These are phyloP conservation scores for Glarea lozoyensis DNA, from an alignment of 495 filamentous ascomycete species.

Conservation along the genomic window DNA sequence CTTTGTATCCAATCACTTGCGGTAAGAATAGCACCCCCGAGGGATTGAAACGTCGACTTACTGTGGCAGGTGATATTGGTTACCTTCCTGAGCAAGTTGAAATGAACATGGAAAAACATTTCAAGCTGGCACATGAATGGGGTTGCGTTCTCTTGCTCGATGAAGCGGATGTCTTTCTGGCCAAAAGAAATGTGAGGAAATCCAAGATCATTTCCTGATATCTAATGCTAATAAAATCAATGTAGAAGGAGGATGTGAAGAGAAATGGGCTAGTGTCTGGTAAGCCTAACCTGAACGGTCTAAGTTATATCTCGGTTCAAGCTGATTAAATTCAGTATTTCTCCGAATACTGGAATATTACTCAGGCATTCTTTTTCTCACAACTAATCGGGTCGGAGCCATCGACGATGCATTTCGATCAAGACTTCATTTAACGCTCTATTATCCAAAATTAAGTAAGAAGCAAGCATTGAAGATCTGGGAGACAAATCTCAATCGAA, in stretches of 20 bases:
- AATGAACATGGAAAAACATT: constrained; percentile 27
- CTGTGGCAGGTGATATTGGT: no score
- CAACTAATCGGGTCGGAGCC: constrained; percentile 52
- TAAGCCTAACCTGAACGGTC: not conserved
- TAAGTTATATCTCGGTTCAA: not conserved
- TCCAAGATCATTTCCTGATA: no score
- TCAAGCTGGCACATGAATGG: constrained; percentile 31
- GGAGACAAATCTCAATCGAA: constrained; percentile 4
- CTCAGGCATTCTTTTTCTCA: constrained; percentile 40
- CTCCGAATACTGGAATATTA: constrained; percentile 29
- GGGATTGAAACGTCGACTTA: no score
- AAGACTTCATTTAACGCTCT: constrained; percentile 33
- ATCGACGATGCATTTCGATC: constrained; percentile 39
- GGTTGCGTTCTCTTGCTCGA: constrained; percentile 52
- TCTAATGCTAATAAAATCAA: no score
- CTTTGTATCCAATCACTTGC: constrained; percentile 10
- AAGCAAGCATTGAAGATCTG: constrained; percentile 20
- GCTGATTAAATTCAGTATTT: constrained; percentile 18
- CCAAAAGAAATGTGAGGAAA: constrained; percentile 57
- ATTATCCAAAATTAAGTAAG: constrained; percentile 30
- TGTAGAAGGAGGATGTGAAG: constrained; percentile 48
- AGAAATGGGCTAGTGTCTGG: constrained; percentile 38
- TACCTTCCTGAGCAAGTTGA: constrained; percentile 23
- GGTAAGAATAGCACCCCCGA: no score
- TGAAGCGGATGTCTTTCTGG: constrained; percentile 74